Conservation (phyloP, 1,284 basidiomycete genomes). For the Dichomitus squalens region DNA sequence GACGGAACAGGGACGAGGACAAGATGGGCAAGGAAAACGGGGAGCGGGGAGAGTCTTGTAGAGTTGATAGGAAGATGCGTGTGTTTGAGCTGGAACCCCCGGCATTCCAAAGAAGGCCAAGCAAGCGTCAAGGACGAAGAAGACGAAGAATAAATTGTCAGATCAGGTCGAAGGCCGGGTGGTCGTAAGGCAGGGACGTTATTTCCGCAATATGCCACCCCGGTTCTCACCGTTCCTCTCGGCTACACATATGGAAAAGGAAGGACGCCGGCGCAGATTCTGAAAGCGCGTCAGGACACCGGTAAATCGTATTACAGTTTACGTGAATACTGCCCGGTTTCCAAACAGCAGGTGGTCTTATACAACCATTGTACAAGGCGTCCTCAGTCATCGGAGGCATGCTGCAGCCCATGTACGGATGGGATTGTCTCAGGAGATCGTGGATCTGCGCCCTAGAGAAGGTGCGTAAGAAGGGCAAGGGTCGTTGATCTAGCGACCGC, state of each 20-base stretch:
- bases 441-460: background rate
- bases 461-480: background rate
- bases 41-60: conserved; percentile 7
- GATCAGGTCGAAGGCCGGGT: background rate
- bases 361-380: background rate
- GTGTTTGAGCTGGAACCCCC: background rate
- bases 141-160: background rate
- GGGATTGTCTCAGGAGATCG: background rate
- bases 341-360: background rate
- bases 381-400: background rate
- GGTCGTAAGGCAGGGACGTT: background rate
- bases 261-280: background rate
- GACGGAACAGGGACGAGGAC: background rate
- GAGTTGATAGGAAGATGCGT: background rate
- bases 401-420: background rate
- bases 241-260: conserved; percentile 7
- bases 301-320: background rate
- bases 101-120: conserved; percentile 5
- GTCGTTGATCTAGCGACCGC: too few relatives aligned
- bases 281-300: background rate
- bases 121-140: conserved; percentile 3
- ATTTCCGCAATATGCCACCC: conserved; percentile 7
- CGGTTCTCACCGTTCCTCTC: conserved; percentile 6
- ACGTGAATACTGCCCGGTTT: background rate
- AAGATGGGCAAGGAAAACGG: background rate